phyloP scores from a whole-genome alignment of 2,329 filamentous ascomycete genomes.

The Pseudogymnoascus sp. region DNA sequence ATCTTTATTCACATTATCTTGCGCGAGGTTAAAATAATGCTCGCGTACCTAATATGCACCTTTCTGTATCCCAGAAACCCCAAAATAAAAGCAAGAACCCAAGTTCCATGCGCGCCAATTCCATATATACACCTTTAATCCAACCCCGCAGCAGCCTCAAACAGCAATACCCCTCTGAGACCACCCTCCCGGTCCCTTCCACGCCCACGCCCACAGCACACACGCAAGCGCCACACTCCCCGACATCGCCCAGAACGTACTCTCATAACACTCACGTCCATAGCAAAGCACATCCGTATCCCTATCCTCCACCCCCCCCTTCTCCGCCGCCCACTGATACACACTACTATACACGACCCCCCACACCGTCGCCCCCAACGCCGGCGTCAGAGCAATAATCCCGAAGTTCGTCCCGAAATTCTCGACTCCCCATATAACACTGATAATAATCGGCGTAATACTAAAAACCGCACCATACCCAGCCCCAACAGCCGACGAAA shows the following conservation, averaged over 20 bases:
- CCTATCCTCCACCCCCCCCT: constrained; percentile 24
- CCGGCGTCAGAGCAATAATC: constrained; percentile 86
- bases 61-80: neutral
- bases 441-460: constrained; percentile 83
- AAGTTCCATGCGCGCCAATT: neutral
- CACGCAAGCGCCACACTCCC: constrained; percentile 72
- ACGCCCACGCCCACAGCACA: constrained; percentile 65
- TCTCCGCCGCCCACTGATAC: constrained; percentile 60
- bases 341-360: constrained; percentile 78
- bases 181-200: constrained; percentile 74
- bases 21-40: neutral
- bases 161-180: constrained; percentile 65
- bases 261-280: constrained; percentile 71
- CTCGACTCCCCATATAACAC: constrained; percentile 97
- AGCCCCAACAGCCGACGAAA: constrained; percentile 75
- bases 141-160: constrained; percentile 24
- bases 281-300: constrained; percentile 61
- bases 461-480: constrained; percentile 91
- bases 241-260: constrained; percentile 81
- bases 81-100: neutral
- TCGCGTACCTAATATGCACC: constrained; percentile 1
- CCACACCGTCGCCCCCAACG: constrained; percentile 82
- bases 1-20: neutral
- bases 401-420: constrained; percentile 99
- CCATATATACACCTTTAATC: neutral